Conservation (phyloP, 148 eudicot species). For the Fallopia convolvulus region DNA sequence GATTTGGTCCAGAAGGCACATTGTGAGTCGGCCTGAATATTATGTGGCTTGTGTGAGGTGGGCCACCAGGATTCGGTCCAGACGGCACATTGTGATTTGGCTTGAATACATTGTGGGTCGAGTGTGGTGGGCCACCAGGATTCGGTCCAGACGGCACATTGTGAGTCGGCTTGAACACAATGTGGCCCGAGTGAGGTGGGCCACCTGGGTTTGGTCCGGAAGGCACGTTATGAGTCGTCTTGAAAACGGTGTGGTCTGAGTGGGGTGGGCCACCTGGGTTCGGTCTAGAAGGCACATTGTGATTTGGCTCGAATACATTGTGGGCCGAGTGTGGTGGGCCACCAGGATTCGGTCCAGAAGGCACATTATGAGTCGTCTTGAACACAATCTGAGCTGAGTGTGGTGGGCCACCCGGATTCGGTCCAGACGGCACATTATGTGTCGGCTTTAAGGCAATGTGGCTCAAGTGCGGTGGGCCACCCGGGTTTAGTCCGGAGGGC, state of each 20-base stretch:
- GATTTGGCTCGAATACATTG: not conserved
- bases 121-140: not conserved
- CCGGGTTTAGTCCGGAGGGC: not conserved
- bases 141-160: not conserved
- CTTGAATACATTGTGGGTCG: not conserved
- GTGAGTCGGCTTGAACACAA: not conserved
- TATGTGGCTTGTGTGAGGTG: not conserved
- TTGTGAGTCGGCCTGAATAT: no score
- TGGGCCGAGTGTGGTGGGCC: not conserved
- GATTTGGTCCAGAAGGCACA: no score
- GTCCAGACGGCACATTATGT: not conserved
- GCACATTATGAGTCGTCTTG: not conserved
- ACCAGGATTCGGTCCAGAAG: not conserved
- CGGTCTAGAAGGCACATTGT: not conserved
- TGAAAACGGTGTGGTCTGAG: not conserved
- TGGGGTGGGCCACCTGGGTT: not conserved
- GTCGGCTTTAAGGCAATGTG: no score
- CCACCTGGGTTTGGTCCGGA: not conserved
- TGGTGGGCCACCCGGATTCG: not conserved
- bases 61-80: not conserved
- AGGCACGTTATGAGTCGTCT: not conserved
- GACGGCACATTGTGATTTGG: not conserved
- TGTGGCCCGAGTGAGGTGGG: not conserved
- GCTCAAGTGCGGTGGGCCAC: no score
- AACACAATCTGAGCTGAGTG: no score